Conservation (phyloP, 2,329 filamentous ascomycete species). For the Trichoderma breve region DNA sequence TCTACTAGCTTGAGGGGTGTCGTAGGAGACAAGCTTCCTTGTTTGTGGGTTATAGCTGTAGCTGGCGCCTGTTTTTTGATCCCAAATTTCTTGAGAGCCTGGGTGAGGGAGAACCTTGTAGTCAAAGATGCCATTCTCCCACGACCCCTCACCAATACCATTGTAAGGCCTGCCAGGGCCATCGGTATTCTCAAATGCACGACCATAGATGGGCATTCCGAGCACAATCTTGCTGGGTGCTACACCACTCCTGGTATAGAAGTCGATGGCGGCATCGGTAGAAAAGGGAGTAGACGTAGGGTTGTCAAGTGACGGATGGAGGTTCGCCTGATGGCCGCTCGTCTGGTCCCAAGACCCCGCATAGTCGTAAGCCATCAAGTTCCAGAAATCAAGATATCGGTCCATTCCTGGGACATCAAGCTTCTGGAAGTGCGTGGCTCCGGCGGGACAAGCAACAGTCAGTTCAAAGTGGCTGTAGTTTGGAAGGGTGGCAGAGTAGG, state of each 20-base stretch:
- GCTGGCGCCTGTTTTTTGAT: conserved; percentile 64
- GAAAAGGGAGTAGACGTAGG: conserved; percentile 74
- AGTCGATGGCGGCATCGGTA: conserved; percentile 65
- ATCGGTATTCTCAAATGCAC: conserved; percentile 75
- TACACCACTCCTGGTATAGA: conserved; percentile 67
- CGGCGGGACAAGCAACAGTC: conserved; percentile 63
- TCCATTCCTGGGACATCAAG: conserved; percentile 66
- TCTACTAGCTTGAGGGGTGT: conserved; percentile 65
- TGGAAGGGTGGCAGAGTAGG: conserved; percentile 47
- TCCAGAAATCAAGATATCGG: conserved; percentile 68
- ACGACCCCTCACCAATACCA: conserved; percentile 75
- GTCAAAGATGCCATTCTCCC: conserved; percentile 84
- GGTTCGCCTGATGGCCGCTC: conserved; percentile 78
- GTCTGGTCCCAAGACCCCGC: conserved; percentile 74
- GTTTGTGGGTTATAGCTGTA: conserved; percentile 70
- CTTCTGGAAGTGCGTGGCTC: conserved; percentile 59
- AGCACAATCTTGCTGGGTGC: conserved; percentile 72
- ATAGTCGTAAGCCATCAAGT: conserved; percentile 86
- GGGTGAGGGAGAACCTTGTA: conserved; percentile 78
- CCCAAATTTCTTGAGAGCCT: conserved; percentile 62
- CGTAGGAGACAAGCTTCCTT: conserved; percentile 74
- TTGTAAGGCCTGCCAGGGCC: conserved; percentile 68
- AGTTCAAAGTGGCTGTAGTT: conserved; percentile 58
- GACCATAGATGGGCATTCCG: conserved; percentile 90
- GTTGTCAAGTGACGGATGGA: conserved; percentile 59